phyloP scores from a whole-genome alignment of 768 basidiomycete genomes.

The Tulasnella sp. region DNA sequence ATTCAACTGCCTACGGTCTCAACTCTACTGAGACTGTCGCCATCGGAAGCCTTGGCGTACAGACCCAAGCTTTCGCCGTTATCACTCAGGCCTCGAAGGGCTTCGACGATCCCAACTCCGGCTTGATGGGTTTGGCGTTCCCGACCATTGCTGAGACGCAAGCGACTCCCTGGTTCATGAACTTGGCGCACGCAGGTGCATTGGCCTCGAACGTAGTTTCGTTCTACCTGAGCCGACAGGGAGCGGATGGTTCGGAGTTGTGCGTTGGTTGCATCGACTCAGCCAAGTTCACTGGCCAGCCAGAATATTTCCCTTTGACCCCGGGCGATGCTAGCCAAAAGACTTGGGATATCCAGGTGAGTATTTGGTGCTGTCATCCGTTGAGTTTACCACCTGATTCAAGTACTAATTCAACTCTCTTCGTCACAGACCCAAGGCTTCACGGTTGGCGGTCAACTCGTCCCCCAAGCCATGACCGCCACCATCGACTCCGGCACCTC shows the following conservation, averaged over 20 bases:
- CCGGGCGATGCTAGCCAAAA: neutral
- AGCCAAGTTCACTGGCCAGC: conserved; percentile 1
- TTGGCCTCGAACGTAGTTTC: conserved; percentile 26
- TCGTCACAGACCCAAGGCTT: neutral
- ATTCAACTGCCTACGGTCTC: neutral
- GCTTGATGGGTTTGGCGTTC: neutral
- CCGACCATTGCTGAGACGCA: neutral
- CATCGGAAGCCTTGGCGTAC: neutral
- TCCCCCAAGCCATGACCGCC: neutral
- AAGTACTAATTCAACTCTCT: neutral
- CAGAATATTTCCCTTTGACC: neutral
- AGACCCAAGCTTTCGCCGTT: neutral
- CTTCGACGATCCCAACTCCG: neutral
- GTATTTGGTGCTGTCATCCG: neutral
- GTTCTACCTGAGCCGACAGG: conserved; percentile 24
- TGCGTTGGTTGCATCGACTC: conserved; percentile 10
- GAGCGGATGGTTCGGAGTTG: conserved; percentile 14
- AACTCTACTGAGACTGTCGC: neutral
- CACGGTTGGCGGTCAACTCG: neutral
- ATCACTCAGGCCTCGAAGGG: neutral
- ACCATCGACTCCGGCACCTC: neutral
- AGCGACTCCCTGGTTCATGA: conserved; percentile 27
- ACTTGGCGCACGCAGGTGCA: conserved; percentile 23
- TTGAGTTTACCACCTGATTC: neutral
- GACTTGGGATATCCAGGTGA: neutral